Evolutionary conservation across 129 eudicot species (phyloP), one percentile per base, ranked within the genome.

Genomic region (Silybum marianum): DNA sequence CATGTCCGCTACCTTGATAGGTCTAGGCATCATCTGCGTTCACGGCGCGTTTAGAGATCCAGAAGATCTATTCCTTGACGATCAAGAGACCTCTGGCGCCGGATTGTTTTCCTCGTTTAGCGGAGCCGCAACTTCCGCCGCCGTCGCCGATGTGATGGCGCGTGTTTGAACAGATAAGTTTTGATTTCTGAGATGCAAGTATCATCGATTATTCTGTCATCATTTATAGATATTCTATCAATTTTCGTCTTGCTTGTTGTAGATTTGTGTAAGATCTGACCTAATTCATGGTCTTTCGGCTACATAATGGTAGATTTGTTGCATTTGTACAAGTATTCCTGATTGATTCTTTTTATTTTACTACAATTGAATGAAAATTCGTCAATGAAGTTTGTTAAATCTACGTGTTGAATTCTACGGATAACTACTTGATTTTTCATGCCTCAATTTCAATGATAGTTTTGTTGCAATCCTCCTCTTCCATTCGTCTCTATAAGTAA

Each of bases 41-140:
- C 98, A 94, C 39, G 97, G 98, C 4, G 97, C 98, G 19, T 88
- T 94, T 79, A 85, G 98, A 78, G 93, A 82, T 84, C 95, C 98
- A 1, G 97, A 89, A 74, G 98, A 91, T 85, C 79, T 94, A 80
- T 93, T 91, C 38, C 86, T 93, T 22, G 98, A 93, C 48, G 91
- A 84, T n/a, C 97, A 90, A 63, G 98, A 91, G 30, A 32, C 19
- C 25, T 26, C 87, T 6, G 88, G 89, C n/a, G 22, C 88, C 10
- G 93, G 97, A 39, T 70, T 91, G 46, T 82, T 93, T 74, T 88
- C 94, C 3, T 77, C 84, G 34, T 76, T 89, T 70, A 58, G 85
- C 26, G 88, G 96, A 5, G 88, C 89, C 21, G 89, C 91, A 2
- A 69, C 88, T 2, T 83, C 91, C 9, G 87, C 88, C 22, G 91